A percentile compares a stretch with the other conserved stretches of the same genome.
These are phyloP conservation scores for Oryza officinalis DNA, from an alignment of 176 grass and related monocot species.

Conservation along the genomic window DNA sequence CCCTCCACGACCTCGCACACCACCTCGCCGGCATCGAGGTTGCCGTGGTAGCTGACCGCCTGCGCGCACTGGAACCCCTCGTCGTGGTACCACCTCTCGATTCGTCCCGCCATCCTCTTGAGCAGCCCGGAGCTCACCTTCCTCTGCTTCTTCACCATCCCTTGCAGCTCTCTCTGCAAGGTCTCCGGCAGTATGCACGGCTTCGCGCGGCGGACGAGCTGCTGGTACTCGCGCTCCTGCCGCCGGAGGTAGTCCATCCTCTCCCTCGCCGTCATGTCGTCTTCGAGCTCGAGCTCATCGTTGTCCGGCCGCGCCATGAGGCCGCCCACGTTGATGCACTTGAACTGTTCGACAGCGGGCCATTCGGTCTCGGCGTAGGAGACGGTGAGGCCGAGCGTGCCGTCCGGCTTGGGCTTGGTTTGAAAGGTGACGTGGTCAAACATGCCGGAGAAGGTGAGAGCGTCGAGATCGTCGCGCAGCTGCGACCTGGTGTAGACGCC, in stretches of 20 bases:
- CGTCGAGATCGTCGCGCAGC: slow-evolving; percentile 82
- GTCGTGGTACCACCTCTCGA: slow-evolving; percentile 90
- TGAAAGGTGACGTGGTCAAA: slow-evolving; percentile 85
- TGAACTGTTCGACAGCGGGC: slow-evolving; percentile 69
- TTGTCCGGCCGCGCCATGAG: slow-evolving; percentile 65
- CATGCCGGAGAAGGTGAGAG: slow-evolving; percentile 82
- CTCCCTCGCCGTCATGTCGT: slow-evolving; percentile 94
- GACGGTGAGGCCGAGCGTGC: slow-evolving; percentile 69
- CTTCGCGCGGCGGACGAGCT: slow-evolving; percentile 59
- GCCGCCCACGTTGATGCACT: slow-evolving; percentile 81
- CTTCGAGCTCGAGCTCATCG: slow-evolving; percentile 14
- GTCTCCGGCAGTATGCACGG: slow-evolving; percentile 61
- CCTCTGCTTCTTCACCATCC: slow-evolving; percentile 69
- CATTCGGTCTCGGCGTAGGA: slow-evolving; percentile 82
- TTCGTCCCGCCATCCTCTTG: slow-evolving; percentile 80
- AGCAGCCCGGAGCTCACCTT: slow-evolving; percentile 81
- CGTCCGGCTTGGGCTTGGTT: slow-evolving; percentile 81
- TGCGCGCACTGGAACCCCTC: slow-evolving; percentile 91
- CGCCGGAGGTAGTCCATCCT: slow-evolving; percentile 80
- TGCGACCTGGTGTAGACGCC: slow-evolving; percentile 90
- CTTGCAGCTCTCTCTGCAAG: slow-evolving; percentile 62
- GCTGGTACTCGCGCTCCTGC: slow-evolving; percentile 87
- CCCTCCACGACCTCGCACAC: slow-evolving; percentile 92
- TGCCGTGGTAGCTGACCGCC: slow-evolving; percentile 73
- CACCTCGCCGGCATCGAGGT: slow-evolving; percentile 83